Base-by-base conservation (phyloP, 306 rosid genomes). In the Inga laurina region DNA sequence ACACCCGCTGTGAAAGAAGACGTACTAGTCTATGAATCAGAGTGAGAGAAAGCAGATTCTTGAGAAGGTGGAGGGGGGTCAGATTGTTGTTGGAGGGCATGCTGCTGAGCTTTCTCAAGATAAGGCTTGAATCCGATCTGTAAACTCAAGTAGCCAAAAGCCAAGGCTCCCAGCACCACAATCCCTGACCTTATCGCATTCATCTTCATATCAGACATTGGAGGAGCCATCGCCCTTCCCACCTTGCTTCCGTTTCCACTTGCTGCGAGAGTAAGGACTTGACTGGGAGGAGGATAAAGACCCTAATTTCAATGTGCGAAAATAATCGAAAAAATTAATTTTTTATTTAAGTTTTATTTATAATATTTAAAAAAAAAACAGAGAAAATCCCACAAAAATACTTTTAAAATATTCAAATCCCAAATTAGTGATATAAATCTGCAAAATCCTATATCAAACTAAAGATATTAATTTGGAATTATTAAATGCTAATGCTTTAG, bases 81-180 rank as follows among this genome's bases (percentile, higher is more conserved):
- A 18, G 85, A 83, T 70, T 90, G 86, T 4, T 81, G 87, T 4
- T 81, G 87, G 10, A 80, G 80, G 64, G 78, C 68, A 11, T 76
- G 79, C 1, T 75, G 86, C 75, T 86, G 95, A 67, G 97, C 97
- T 87, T 88, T 89, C 62, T 93, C 93, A 18, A 95, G 92, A 77
- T 83, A 95, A 74, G 97, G 92, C 73, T 91, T 92, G 87, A 93
- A 91, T 13, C 92, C 98, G 43, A 95, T 89, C 30, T 84, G 93
- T 0, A 93, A 6, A 78, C 90, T 95, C 18, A 95, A 83, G 82
- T 91, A 95, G 14, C 99, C 98, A 70, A 95, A 95, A 11, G 96
- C 97, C 71, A 93, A 19, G 19, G 98, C 89, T 84, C 98, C 98
- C 39, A 95, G n/a, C 77, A 95, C 98, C 82, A 95, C 98, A 62